These are phyloP conservation scores for Luffa aegyptiaca DNA, from an alignment of 306 rosid genomes.

Conservation along the genomic window DNA sequence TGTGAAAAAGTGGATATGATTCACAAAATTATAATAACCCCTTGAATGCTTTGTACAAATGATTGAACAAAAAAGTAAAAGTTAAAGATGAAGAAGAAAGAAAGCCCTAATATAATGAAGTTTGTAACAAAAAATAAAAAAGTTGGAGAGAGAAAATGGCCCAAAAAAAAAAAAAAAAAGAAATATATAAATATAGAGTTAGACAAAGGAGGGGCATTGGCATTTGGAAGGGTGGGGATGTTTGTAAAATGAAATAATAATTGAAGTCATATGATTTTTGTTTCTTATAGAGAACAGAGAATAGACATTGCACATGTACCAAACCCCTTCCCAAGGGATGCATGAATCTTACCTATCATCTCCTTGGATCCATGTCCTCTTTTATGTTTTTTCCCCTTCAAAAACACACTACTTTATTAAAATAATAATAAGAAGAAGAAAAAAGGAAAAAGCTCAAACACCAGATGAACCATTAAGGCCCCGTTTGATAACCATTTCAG, in stretches of 20 bases:
- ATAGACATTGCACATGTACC: constrained; percentile 6
- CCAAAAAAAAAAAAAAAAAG: no score
- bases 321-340: background rate
- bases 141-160: background rate
- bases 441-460: background rate
- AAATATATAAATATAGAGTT: background rate
- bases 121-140: background rate
- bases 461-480: background rate
- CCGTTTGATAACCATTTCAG: no score
- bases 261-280: constrained; percentile 4
- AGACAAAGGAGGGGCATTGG: background rate
- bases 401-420: background rate
- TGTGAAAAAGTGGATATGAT: background rate
- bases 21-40: background rate
- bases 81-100: background rate
- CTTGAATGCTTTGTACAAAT: background rate
- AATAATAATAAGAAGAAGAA: no score
- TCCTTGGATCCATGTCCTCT: background rate
- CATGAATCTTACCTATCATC: background rate
- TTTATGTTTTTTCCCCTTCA: background rate
- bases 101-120: background rate
- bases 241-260: background rate
- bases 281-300: background rate
- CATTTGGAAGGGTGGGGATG: background rate
- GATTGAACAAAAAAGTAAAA: background rate